These are phyloP conservation scores for Trypanosoma mega DNA, from an alignment of 208 protist species.

Conservation along the genomic window DNA sequence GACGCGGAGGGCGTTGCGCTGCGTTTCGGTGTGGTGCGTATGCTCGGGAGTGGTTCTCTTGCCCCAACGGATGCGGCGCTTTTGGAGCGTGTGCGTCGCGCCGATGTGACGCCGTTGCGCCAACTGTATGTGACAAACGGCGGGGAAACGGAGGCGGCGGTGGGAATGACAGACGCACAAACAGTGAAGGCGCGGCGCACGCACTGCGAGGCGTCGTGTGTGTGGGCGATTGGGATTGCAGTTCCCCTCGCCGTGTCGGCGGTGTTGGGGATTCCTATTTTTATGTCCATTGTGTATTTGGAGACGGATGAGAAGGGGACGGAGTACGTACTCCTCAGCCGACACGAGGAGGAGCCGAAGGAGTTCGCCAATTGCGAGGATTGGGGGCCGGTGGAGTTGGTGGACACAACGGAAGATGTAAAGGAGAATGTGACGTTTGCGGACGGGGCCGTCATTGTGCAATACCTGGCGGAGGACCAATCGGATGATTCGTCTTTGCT, in stretches of 20 bases:
- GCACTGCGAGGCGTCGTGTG: neutral
- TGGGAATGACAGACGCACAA: neutral
- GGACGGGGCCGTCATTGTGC: too few relatives aligned
- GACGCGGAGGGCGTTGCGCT: neutral
- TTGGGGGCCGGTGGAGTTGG: conserved; percentile 4
- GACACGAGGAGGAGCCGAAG: neutral
- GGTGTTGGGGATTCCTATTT: neutral
- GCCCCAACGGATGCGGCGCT: neutral
- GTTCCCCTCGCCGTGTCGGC: neutral
- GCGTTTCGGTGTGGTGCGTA: conserved; percentile 2
- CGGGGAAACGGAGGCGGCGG: too few relatives aligned
- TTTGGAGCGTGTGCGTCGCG: neutral
- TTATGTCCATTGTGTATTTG: neutral
- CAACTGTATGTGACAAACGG: neutral
- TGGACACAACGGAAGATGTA: too few relatives aligned
- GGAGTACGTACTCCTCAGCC: neutral
- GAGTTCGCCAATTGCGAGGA: conserved; percentile 10
- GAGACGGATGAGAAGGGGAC: neutral
- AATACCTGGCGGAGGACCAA: too few relatives aligned
- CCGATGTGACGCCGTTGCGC: neutral
- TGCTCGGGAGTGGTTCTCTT: neutral
- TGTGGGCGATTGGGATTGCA: neutral
- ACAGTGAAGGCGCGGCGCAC: neutral
- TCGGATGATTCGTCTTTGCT: too few relatives aligned
- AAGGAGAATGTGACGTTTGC: too few relatives aligned